phyloP scores from a whole-genome alignment of 2,329 filamentous ascomycete genomes.

The Grosmannia penicillata region DNA sequence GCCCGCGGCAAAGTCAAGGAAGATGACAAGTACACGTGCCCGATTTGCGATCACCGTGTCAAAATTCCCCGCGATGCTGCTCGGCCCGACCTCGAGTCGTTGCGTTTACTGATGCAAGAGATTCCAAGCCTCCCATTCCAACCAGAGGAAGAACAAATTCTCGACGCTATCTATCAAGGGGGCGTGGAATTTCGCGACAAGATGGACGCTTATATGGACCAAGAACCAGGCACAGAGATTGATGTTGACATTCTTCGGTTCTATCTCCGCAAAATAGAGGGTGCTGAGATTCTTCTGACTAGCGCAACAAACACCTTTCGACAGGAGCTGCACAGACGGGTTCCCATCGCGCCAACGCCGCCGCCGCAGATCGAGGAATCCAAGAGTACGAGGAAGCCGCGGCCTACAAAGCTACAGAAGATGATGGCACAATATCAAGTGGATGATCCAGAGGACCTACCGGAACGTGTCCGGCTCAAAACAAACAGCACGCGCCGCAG shows the following conservation, averaged over 20 bases:
- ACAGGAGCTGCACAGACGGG: constrained; percentile 90
- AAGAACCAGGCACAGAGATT: constrained; percentile 64
- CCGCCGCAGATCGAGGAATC: constrained; percentile 80
- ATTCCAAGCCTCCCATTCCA: constrained; percentile 75
- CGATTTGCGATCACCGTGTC: constrained; percentile 93
- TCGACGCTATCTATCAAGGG: constrained; percentile 75
- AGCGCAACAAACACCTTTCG: constrained; percentile 97
- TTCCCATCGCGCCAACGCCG: constrained; percentile 70
- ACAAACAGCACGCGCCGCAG: constrained; percentile 60
- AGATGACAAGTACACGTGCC: constrained; percentile 95
- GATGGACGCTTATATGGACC: constrained; percentile 67
- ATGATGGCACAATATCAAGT: constrained; percentile 80
- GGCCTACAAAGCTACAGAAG: constrained; percentile 94
- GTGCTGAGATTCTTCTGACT: constrained; percentile 80
- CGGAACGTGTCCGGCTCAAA: constrained; percentile 68
- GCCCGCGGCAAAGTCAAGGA: constrained; percentile 96
- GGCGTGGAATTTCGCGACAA: constrained; percentile 74
- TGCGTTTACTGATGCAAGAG: constrained; percentile 73
- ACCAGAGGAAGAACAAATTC: constrained; percentile 79
- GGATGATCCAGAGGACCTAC: constrained; percentile 79
- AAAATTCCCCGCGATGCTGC: constrained; percentile 95
- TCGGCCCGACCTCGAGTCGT: constrained; percentile 83
- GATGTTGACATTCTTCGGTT: constrained; percentile 77
- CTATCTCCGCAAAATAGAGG: constrained; percentile 92
- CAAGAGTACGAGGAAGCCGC: constrained; percentile 83